Base-by-base conservation (phyloP, 768 basidiomycete species). In the Pilatotrama ljubarskyi region DNA sequence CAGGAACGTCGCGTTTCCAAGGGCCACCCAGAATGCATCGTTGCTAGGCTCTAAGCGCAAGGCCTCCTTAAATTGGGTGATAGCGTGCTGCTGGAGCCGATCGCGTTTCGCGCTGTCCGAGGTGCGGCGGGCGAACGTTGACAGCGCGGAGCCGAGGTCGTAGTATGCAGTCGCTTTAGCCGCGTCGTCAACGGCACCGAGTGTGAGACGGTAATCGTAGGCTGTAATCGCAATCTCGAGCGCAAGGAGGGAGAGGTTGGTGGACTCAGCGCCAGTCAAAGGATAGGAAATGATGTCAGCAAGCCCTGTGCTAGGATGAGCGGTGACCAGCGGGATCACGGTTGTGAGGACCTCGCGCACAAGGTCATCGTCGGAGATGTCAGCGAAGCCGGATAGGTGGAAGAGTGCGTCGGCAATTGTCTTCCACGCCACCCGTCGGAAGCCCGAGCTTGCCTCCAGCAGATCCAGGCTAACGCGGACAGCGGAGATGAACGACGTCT, bases 371-470 rank as follows among this genome's bases (percentile, higher is more conserved):
- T 88, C 77, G 11, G 76, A 70, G 62, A 84, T 86, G 4, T 75
- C 73, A 2, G 81, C 74, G 44, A 78, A 76, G 26, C 72, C 73
- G 3, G 88, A 87, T 13, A 98, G 74, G 49, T 83, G 80, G 66
- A 85, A 84, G 4, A 91, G 72, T 3, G 88, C 85, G 70, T 99
- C 95, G 0, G 84, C 91, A 11, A 87, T 78, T 7, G 80, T 75
- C 71, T 98, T 98, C 96, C 95, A 98, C 4, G 82, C 82, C 2
- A 91, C 77, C 5, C 81, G 76, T 17, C 90, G 83, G 70, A 90
- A 88, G 1, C 88, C 87, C 9, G 84, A 71, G 42, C 80, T 80
- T 17, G 76, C 75, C 42, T 80, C 74, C 51, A 90, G 76, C n/a
- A 78, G 70, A 40, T 71, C 69, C 51, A 88, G 67, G 17, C 85